A percentile compares a stretch with the other conserved stretches of the same genome.
Conservation (phyloP, 768 basidiomycete genomes). For the Boletus insuetus region DNA sequence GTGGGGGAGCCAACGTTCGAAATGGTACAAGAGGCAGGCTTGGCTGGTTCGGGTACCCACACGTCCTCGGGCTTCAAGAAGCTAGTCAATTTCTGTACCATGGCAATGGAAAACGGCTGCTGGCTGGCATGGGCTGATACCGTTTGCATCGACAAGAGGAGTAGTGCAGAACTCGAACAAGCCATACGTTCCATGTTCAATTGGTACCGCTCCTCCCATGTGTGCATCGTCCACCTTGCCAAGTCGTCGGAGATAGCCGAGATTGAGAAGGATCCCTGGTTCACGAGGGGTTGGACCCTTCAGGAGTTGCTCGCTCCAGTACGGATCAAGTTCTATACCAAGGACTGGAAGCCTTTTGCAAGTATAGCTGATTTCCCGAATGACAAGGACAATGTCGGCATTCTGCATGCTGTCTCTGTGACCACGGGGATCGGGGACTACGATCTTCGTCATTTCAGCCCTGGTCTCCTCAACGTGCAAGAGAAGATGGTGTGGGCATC, state of each 20-base stretch:
- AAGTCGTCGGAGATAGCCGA: not conserved
- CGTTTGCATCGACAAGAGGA: slow-evolving; percentile 19
- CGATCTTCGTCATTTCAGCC: slow-evolving; percentile 3
- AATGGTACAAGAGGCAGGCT: not conserved
- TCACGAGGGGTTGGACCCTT: slow-evolving; percentile 8
- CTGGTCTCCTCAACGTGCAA: slow-evolving; percentile 2
- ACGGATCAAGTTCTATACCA: slow-evolving; percentile 4
- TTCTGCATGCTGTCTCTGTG: not conserved
- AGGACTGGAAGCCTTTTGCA: not conserved
- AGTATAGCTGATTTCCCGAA: not conserved
- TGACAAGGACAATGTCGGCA: not conserved
- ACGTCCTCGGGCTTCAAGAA: not conserved
- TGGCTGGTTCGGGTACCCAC: not conserved
- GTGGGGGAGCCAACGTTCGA: not conserved
- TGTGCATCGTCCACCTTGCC: slow-evolving; percentile 4
- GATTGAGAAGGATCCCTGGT: slow-evolving; percentile 2
- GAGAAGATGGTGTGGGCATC: slow-evolving; percentile 14
- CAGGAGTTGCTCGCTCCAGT: slow-evolving; percentile 8
- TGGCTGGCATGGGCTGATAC: slow-evolving; percentile 32
- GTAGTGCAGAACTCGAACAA: slow-evolving; percentile 8
- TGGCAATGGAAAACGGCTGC: not conserved
- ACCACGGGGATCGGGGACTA: not conserved
- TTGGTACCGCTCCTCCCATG: slow-evolving; percentile 1
- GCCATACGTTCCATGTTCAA: slow-evolving; percentile 8
- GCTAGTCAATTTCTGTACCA: not conserved